These are phyloP conservation scores for Lyophyllum decastes DNA, from an alignment of 768 basidiomycete species.

Conservation along the genomic window DNA sequence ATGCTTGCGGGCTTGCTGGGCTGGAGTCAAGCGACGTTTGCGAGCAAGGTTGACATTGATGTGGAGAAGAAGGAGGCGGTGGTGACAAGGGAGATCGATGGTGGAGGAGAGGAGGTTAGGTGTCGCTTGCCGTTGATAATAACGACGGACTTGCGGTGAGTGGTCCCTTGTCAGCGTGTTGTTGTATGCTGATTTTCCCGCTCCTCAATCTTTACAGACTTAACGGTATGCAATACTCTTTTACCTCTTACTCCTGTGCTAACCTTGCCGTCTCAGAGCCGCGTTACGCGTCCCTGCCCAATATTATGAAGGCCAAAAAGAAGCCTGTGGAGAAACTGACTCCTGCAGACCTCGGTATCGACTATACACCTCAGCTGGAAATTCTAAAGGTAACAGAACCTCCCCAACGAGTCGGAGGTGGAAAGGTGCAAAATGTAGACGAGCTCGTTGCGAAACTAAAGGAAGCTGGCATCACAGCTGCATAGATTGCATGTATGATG, in stretches of 20 bases:
- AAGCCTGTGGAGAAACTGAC: slow-evolving; percentile 88
- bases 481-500: slow-evolving; percentile 17
- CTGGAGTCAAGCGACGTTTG: slow-evolving; percentile 95
- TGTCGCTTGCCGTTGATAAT: slow-evolving; percentile 82
- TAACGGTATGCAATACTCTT: slow-evolving; percentile 65
- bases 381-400: slow-evolving; percentile 89
- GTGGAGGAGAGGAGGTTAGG: slow-evolving; percentile 83
- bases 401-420: slow-evolving; percentile 86
- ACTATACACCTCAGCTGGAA: slow-evolving; percentile 82
- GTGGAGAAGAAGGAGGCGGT: slow-evolving; percentile 59
- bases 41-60: slow-evolving; percentile 81
- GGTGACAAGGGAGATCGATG: slow-evolving; percentile 92
- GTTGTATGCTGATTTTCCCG: background rate
- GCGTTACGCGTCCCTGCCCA: slow-evolving; percentile 94
- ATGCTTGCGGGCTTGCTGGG: slow-evolving; percentile 93
- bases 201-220: slow-evolving; percentile 43
- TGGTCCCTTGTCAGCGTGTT: slow-evolving; percentile 6
- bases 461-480: slow-evolving; percentile 69
- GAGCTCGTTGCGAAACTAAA: slow-evolving; percentile 88
- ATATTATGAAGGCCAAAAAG: slow-evolving; percentile 99
- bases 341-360: slow-evolving; percentile 78
- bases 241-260: too few relatives aligned
- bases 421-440: slow-evolving; percentile 89
- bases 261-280: slow-evolving; percentile 59
- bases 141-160: slow-evolving; percentile 91